phyloP scores from a whole-genome alignment of 73 alveolate genomes.

The Tetrahymena thermophila region DNA sequence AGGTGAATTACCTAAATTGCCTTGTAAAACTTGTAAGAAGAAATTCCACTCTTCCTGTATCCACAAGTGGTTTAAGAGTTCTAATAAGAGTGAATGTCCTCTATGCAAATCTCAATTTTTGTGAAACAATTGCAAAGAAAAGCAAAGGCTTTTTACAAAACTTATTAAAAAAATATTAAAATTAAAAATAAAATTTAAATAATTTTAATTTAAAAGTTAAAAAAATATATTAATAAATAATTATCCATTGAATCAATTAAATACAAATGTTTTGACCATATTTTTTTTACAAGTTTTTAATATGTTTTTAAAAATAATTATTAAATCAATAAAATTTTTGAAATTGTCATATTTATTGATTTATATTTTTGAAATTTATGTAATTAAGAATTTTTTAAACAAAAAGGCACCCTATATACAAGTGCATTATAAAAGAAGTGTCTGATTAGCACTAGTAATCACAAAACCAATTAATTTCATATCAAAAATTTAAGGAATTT shows the following conservation, averaged over 20 bases:
- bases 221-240: too few relatives aligned
- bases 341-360: neutral
- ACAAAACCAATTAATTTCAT: neutral
- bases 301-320: too few relatives aligned
- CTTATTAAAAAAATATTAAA: too few relatives aligned
- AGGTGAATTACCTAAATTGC: slow-evolving; percentile 68
- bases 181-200: too few relatives aligned
- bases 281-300: too few relatives aligned
- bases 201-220: too few relatives aligned
- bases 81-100: slow-evolving; percentile 78
- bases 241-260: too few relatives aligned
- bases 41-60: slow-evolving; percentile 77
- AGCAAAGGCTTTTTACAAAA: too few relatives aligned
- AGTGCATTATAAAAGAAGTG: neutral
- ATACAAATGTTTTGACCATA: too few relatives aligned
- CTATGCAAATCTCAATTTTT: slow-evolving; percentile 73
- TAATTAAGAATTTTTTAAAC: neutral
- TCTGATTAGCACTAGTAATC: neutral
- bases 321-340: too few relatives aligned
- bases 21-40: slow-evolving; percentile 76
- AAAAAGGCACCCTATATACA: neutral
- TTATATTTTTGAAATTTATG: neutral
- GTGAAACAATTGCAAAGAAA: slow-evolving; percentile 9
- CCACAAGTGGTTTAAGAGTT: slow-evolving; percentile 67
- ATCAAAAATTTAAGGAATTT: neutral